phyloP scores from a whole-genome alignment of 2,329 filamentous ascomycete species.

The Penicillium psychrosexuale region DNA sequence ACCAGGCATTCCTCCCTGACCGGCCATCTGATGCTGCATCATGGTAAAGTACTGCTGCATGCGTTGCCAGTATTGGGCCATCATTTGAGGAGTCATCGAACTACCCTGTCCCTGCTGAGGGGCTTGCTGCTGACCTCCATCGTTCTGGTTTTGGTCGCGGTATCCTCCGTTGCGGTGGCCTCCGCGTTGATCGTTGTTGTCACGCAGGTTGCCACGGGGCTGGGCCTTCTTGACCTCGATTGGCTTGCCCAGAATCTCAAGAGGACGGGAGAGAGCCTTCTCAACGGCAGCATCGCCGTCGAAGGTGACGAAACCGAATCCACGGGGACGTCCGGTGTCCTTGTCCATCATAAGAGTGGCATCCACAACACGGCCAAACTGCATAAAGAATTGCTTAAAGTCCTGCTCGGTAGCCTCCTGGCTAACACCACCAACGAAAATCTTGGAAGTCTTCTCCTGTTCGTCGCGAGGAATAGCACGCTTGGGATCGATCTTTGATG shows the following conservation, averaged over 20 bases:
- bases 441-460: slow-evolving; percentile 97
- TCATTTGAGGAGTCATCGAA: slow-evolving; percentile 91
- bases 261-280: slow-evolving; percentile 74
- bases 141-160: slow-evolving; percentile 40
- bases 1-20: slow-evolving; percentile 42
- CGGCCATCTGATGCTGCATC: slow-evolving; percentile 88
- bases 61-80: slow-evolving; percentile 97
- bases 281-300: slow-evolving; percentile 95
- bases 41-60: slow-evolving; percentile 97
- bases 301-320: slow-evolving; percentile 97
- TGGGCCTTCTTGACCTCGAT: slow-evolving; percentile 99
- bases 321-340: slow-evolving; percentile 92
- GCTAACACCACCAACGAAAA: slow-evolving; percentile 95
- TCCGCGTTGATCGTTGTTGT: slow-evolving; percentile 67
- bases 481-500: slow-evolving; percentile 85
- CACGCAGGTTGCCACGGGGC: slow-evolving; percentile 87
- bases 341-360: slow-evolving; percentile 99
- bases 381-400: slow-evolving; percentile 94
- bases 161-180: slow-evolving; percentile 40
- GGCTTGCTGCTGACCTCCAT: slow-evolving; percentile 47
- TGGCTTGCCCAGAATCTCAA: slow-evolving; percentile 91
- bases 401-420: slow-evolving; percentile 96
- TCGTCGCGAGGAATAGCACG: slow-evolving; percentile 95
- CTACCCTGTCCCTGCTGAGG: slow-evolving; percentile 46
- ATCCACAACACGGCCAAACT: slow-evolving; percentile 94